These are phyloP conservation scores for Colletotrichum nymphaeae DNA, from an alignment of 2,329 filamentous ascomycete species.

Conservation along the genomic window DNA sequence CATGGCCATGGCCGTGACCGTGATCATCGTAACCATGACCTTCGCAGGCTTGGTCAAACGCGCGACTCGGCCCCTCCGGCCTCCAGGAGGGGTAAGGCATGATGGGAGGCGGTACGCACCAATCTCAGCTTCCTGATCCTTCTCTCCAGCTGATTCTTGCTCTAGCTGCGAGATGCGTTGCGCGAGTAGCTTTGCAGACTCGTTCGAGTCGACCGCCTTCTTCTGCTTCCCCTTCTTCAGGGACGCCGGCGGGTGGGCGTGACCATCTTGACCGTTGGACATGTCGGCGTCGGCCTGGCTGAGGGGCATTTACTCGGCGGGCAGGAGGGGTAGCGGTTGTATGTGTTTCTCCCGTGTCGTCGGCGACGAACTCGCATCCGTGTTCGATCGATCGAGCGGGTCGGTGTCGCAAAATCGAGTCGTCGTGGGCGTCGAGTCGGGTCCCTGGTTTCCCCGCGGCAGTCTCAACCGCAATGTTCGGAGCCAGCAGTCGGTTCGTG, in stretches of 20 bases:
- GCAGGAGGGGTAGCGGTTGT: slow-evolving; percentile 2
- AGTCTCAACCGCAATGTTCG: not conserved
- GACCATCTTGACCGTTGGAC: slow-evolving; percentile 55
- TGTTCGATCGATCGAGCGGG: slow-evolving; percentile 28
- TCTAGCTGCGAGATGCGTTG: slow-evolving; percentile 96
- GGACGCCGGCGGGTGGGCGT: slow-evolving; percentile 52
- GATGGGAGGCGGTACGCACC: slow-evolving; percentile 62
- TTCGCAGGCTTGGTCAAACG: not conserved
- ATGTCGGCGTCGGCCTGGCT: slow-evolving; percentile 54
- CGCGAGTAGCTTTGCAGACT: slow-evolving; percentile 90
- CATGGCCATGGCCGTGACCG: not conserved
- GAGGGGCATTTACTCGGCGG: slow-evolving; percentile 48
- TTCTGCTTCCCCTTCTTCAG: slow-evolving; percentile 86
- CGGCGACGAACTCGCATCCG: slow-evolving; percentile 34
- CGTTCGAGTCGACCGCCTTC: slow-evolving; percentile 85
- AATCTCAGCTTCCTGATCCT: slow-evolving; percentile 96
- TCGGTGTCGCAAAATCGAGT: slow-evolving; percentile 32
- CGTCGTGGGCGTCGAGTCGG: not conserved
- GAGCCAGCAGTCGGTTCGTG: slow-evolving; percentile 10
- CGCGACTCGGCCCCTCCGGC: slow-evolving; percentile 28
- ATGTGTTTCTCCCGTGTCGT: slow-evolving; percentile 15
- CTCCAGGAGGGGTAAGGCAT: slow-evolving; percentile 10
- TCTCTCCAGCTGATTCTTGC: slow-evolving; percentile 91
- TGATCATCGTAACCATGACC: no score
- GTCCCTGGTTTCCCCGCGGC: not conserved